A percentile compares a stretch with the other conserved stretches of the same genome.
These are phyloP conservation scores for Periglandula ipomoeae DNA, from an alignment of 2,329 filamentous ascomycete species.

Conservation along the genomic window DNA sequence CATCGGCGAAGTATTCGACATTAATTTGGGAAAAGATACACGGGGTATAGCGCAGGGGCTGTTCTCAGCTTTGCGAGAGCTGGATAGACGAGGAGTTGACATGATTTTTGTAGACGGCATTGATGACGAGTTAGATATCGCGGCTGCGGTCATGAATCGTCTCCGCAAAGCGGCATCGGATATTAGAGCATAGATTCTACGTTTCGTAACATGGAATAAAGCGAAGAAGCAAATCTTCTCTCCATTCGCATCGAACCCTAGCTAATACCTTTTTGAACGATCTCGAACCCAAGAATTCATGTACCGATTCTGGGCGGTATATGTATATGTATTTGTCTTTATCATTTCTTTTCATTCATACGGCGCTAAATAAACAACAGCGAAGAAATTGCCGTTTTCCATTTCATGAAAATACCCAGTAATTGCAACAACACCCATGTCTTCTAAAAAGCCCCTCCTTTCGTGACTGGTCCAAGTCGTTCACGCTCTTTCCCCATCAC, in stretches of 20 bases:
- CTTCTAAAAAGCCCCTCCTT: no score
- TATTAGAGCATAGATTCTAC: conserved; percentile 36
- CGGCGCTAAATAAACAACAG: conserved; percentile 14
- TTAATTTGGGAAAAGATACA: conserved; percentile 61
- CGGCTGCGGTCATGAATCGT: conserved; percentile 79
- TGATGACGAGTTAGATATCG: conserved; percentile 67
- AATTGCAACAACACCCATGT: no score
- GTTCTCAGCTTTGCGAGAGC: conserved; percentile 76
- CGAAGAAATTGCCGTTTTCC: not conserved
- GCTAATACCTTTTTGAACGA: no score
- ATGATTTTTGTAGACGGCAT: conserved; percentile 89
- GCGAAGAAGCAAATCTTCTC: not conserved
- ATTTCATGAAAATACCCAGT: not conserved
- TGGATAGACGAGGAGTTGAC: conserved; percentile 72
- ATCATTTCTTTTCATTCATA: conserved; percentile 14
- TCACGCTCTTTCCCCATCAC: no score
- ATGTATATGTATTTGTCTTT: not conserved
- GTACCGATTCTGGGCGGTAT: not conserved
- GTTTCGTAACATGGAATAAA: not conserved
- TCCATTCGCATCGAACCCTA: not conserved
- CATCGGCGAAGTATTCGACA: conserved; percentile 50
- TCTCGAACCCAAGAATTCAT: no score
- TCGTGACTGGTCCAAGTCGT: no score
- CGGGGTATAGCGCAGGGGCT: conserved; percentile 74
- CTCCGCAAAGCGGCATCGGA: conserved; percentile 67